phyloP scores from a whole-genome alignment of 106 monocot genomes.

The Narthecium ossifragum region DNA sequence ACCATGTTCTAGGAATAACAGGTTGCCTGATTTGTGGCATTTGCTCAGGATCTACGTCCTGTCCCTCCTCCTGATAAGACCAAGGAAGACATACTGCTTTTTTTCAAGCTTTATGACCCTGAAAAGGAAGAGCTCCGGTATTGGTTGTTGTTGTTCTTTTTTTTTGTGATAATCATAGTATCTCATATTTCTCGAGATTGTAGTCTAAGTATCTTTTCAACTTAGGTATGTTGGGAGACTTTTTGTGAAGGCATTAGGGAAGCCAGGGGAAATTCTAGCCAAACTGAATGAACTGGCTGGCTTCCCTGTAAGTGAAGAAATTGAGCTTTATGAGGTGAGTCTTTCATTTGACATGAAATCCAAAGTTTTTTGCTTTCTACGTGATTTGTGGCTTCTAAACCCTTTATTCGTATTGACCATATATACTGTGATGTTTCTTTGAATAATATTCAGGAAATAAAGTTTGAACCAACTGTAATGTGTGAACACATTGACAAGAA shows the following conservation, averaged over 20 bases:
- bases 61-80: constrained; percentile 77
- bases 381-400: neutral
- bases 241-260: constrained; percentile 78
- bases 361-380: neutral
- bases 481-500: constrained; percentile 91
- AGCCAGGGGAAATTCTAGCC: constrained; percentile 69
- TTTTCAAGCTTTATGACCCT: constrained; percentile 93
- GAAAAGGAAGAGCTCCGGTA: constrained; percentile 92
- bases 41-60: constrained; percentile 47
- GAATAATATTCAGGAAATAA: constrained; percentile 68
- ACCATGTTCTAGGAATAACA: too few species aligned
- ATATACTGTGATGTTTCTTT: neutral
- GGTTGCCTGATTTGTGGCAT: neutral
- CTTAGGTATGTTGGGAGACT: constrained; percentile 77
- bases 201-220: neutral
- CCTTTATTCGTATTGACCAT: neutral
- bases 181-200: neutral
- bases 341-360: neutral
- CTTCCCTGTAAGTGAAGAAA: constrained; percentile 68
- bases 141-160: neutral
- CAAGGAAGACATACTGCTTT: constrained; percentile 88
- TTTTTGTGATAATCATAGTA: neutral
- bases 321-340: constrained; percentile 90
- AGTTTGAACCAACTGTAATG: constrained; percentile 97
- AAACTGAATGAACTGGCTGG: constrained; percentile 96